These are phyloP conservation scores for Solanum lycopersicoides DNA, from an alignment of 257 asterid genomes.

Conservation along the genomic window DNA sequence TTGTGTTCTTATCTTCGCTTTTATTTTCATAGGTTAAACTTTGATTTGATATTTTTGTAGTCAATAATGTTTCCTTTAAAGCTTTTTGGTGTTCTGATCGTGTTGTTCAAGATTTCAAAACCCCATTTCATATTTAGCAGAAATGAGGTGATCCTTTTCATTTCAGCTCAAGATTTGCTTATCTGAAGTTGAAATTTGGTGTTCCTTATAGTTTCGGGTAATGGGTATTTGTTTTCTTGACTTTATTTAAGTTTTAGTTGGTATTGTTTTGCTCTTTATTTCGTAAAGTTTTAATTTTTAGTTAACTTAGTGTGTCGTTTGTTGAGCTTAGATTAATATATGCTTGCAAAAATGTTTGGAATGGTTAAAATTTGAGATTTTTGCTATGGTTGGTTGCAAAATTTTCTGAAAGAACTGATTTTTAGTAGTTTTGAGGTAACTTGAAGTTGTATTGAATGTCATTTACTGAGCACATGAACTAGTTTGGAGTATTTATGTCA, in stretches of 20 bases:
- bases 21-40: too few species aligned
- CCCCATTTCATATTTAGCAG: not conserved
- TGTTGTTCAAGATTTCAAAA: not conserved
- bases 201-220: not conserved
- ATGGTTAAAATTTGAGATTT: not conserved
- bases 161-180: not conserved
- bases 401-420: not conserved
- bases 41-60: too few species aligned
- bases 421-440: not conserved
- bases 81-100: too few species aligned
- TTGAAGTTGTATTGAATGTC: not conserved
- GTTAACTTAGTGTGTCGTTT: not conserved
- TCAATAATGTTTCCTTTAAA: too few species aligned
- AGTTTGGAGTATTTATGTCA: not conserved
- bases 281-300: not conserved
- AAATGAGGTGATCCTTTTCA: not conserved
- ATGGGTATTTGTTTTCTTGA: not conserved
- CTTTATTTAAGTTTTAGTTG: not conserved
- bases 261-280: not conserved
- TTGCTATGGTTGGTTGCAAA: not conserved
- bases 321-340: not conserved
- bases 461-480: not conserved
- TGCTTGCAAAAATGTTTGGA: not conserved
- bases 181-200: not conserved
- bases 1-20: too few species aligned